Evolutionary conservation across 2,329 filamentous ascomycete genomes (phyloP).

Genomic region (Emmonsiellopsis sp.): DNA sequence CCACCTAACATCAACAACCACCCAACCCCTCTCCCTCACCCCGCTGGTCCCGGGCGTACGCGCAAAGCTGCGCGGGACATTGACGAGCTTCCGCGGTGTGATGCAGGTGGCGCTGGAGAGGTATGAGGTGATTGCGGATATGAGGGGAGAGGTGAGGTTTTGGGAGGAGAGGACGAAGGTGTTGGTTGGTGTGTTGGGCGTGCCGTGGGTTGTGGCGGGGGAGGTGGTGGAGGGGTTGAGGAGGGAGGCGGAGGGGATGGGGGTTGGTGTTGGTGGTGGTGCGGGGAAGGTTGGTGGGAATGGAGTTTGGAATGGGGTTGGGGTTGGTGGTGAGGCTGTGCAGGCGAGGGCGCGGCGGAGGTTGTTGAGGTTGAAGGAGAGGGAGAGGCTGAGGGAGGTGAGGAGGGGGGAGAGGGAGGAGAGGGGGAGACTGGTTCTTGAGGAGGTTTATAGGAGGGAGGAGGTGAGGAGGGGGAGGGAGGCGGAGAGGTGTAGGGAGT

Average conservation of each 20-base stretch:
- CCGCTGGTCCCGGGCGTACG: constrained; percentile 41
- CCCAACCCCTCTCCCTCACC: constrained; percentile 37
- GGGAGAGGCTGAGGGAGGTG: constrained; percentile 24
- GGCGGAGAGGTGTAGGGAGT: no score
- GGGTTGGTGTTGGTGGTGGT: constrained; percentile 36
- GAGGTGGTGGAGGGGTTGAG: constrained; percentile 36
- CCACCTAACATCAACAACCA: constrained; percentile 9
- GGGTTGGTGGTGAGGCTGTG: constrained; percentile 31
- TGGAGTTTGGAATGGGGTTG: constrained; percentile 33
- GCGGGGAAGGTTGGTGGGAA: constrained; percentile 31
- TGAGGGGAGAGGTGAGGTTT: constrained; percentile 45
- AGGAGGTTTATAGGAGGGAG: constrained; percentile 16
- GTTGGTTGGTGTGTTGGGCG: constrained; percentile 40
- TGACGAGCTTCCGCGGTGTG: constrained; percentile 41
- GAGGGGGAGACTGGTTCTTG: constrained; percentile 33
- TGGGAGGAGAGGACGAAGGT: constrained; percentile 45
- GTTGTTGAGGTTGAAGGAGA: constrained; percentile 31
- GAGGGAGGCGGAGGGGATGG: constrained; percentile 28
- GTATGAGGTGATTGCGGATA: constrained; percentile 40
- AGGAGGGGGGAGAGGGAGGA: constrained; percentile 34
- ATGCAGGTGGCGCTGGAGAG: constrained; percentile 49
- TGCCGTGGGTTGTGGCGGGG: constrained; percentile 44
- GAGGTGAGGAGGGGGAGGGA: constrained; percentile 8
- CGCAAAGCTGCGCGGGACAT: constrained; percentile 49
- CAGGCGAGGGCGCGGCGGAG: constrained; percentile 32